A percentile compares a stretch with the other conserved stretches of the same genome.
phyloP scores from a whole-genome alignment of 2,329 filamentous ascomycete species.

The Beauveria brongniartii region DNA sequence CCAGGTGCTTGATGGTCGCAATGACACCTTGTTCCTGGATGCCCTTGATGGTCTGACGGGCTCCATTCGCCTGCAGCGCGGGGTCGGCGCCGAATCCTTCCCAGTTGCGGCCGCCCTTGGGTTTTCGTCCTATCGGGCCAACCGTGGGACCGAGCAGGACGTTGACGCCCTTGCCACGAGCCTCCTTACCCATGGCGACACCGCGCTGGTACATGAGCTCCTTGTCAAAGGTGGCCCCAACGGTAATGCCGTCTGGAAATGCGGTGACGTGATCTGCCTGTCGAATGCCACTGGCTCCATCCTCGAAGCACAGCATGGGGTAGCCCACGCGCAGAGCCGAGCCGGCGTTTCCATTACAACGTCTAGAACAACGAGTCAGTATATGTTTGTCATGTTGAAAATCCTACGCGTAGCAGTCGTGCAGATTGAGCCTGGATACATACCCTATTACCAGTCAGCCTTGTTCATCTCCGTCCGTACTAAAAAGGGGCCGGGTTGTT shows the following conservation, averaged over 20 bases:
- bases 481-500: background rate
- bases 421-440: background rate
- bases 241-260: conserved; percentile 73
- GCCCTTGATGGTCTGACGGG: conserved; percentile 70
- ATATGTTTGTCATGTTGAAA: background rate
- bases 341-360: conserved; percentile 70
- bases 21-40: conserved; percentile 50
- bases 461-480: background rate
- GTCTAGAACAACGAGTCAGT: conserved; percentile 27
- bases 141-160: conserved; percentile 63
- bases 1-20: conserved; percentile 48
- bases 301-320: conserved; percentile 63
- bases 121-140: conserved; percentile 64
- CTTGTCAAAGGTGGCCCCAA: conserved; percentile 69
- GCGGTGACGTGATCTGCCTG: conserved; percentile 68
- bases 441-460: conserved; percentile 2
- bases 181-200: conserved; percentile 61
- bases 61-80: conserved; percentile 66
- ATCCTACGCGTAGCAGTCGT: too few species aligned
- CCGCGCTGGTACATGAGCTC: conserved; percentile 60
- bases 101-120: conserved; percentile 66
- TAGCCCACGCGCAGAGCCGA: conserved; percentile 63
- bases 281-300: conserved; percentile 63
- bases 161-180: conserved; percentile 65
- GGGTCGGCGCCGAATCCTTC: conserved; percentile 67